Base-by-base conservation (phyloP, 2,329 filamentous ascomycete genomes). In the Trichoderma sp. region DNA sequence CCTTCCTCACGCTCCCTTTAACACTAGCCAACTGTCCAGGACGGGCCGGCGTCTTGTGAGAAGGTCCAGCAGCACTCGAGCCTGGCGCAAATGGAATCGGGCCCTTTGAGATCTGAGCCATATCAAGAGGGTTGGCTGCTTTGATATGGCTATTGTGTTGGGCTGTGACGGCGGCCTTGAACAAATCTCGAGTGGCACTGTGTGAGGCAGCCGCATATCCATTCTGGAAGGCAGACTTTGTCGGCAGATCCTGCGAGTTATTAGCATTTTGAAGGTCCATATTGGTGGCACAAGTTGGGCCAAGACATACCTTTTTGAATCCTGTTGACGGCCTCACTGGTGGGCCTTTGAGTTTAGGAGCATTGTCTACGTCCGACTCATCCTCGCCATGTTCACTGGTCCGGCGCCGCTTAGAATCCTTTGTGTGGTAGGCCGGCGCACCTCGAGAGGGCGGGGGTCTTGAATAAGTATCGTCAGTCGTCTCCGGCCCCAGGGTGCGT, bases 61-160 rank as follows among this genome's bases (percentile, higher is more conserved):
- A 83, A 61, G 81, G 81, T 18, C 80, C 87, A 34, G 84, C 83
- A 9, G 87, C 84, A 75, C 88, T 91, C 9, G 87, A 84, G 73
- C 89, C 90, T 24, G 95, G 88, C 7, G 94, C 94, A 78, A 98
- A 98, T 3, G 94, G 93, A 76, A 98, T 98, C 32, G 92, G 90
- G n/a, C 90, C 93, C 81, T 92, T 97, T 8, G 93, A 93, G 73
- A 95, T 91, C 78, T 95, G 93, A n/a, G 92, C 89, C 89, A 95
- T 94, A 76, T 96, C 93, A 78, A 94, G 84, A 2, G 92, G 92
- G 77, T 94, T 91, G 1, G 84, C 86, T 3, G 87, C 83, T 79
- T 92, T 91, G 66, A 84, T 82, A 47, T 92, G 88, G 74, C 87
- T 86, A 76, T 89, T 87, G 75, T 93, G 91, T 76, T 94, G 92